These are phyloP conservation scores for Magnolia sinica DNA, from an alignment of 164 flowering plant genomes.

Conservation along the genomic window DNA sequence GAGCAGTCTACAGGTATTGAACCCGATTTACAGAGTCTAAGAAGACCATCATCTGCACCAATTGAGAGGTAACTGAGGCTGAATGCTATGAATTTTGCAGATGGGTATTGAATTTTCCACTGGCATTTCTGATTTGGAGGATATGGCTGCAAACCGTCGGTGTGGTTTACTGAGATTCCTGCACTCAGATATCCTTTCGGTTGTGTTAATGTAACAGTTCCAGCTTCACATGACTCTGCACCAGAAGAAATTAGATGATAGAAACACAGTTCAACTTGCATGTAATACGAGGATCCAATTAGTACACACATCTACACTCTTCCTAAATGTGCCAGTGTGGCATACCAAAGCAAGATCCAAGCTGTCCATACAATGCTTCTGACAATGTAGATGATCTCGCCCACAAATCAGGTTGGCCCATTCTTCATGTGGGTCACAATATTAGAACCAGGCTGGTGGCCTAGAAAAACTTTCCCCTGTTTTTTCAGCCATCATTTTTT, in stretches of 20 bases:
- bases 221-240: not conserved
- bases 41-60: conserved; percentile 7
- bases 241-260: too few species aligned
- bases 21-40: conserved; percentile 5
- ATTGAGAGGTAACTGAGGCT: conserved; percentile 6
- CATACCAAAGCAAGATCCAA: too few species aligned
- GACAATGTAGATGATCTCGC: too few species aligned
- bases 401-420: too few species aligned
- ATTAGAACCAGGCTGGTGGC: too few species aligned
- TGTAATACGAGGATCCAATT: too few species aligned
- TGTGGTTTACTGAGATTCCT: conserved; percentile 14
- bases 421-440: too few species aligned
- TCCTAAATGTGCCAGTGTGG: too few species aligned
- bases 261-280: not conserved
- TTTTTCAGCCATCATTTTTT: too few species aligned
- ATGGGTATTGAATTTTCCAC: not conserved
- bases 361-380: too few species aligned
- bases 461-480: too few species aligned
- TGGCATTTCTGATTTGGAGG: not conserved
- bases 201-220: conserved; percentile 10
- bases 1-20: not conserved
- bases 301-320: too few species aligned
- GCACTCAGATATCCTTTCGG: conserved; percentile 9
- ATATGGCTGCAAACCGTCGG: conserved; percentile 17
- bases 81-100: conserved; percentile 18